A percentile compares a stretch with the other conserved stretches of the same genome.
Evolutionary conservation across 2,329 filamentous ascomycete genomes (phyloP).

Genomic region (Mycocentrospora acerina): DNA sequence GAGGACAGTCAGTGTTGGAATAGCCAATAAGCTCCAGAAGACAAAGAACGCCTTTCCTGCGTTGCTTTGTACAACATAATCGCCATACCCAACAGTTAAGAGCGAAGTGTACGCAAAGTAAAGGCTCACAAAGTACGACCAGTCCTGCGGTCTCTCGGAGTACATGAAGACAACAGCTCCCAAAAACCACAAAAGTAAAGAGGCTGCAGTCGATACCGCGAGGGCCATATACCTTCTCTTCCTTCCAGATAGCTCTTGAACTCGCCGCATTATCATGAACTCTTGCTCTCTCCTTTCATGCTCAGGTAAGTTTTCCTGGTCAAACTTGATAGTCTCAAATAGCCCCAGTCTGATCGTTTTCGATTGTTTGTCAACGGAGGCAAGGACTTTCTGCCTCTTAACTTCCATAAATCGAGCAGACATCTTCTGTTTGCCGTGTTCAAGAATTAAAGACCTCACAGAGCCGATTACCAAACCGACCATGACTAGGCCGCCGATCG

Average conservation of each 20-base stretch:
- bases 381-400: constrained; percentile 47
- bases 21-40: constrained; percentile 57
- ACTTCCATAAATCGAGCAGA: constrained; percentile 53
- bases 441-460: constrained; percentile 53
- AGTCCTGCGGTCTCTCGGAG: constrained; percentile 49
- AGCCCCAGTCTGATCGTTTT: constrained; percentile 47
- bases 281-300: constrained; percentile 50
- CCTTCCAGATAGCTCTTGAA: constrained; percentile 40
- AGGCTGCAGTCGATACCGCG: constrained; percentile 41
- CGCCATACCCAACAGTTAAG: constrained; percentile 59
- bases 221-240: constrained; percentile 46
- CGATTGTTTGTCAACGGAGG: constrained; percentile 41
- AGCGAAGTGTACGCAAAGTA: constrained; percentile 58
- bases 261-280: constrained; percentile 46
- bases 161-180: constrained; percentile 54
- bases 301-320: constrained; percentile 42
- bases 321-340: constrained; percentile 45
- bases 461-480: constrained; percentile 59
- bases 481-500: constrained; percentile 57
- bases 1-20: constrained; percentile 57
- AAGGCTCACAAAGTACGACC: constrained; percentile 55
- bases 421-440: constrained; percentile 55
- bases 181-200: constrained; percentile 47
- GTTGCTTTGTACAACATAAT: constrained; percentile 50
- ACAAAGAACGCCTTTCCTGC: constrained; percentile 58